phyloP scores from a whole-genome alignment of 305 asterid species.

The Euphrasia arctica region DNA sequence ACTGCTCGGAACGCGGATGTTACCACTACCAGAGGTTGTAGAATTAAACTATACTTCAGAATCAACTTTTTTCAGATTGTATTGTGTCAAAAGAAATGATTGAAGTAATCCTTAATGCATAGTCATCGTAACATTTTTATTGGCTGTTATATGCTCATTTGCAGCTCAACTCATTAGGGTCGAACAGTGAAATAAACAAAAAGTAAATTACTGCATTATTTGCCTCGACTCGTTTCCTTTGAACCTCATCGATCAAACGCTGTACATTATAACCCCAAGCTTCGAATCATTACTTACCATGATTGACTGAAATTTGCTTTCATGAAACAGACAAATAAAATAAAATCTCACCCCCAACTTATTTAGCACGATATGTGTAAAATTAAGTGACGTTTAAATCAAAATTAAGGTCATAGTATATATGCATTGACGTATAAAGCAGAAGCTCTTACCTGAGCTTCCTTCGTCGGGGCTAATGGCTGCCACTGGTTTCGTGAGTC shows the following conservation, averaged over 20 bases:
- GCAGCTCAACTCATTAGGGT: background rate
- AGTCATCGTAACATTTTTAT: background rate
- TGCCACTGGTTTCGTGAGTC: constrained; percentile 76
- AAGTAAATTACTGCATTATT: background rate
- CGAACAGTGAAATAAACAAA: background rate
- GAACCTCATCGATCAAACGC: background rate
- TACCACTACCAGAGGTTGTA: constrained; percentile 9
- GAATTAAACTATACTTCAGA: background rate
- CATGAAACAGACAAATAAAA: background rate
- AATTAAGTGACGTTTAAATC: constrained; percentile 14
- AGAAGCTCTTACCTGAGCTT: constrained; percentile 74
- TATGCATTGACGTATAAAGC: constrained; percentile 14
- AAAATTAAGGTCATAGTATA: constrained; percentile 17
- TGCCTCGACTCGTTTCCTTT: background rate
- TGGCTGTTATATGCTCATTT: background rate
- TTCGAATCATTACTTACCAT: background rate
- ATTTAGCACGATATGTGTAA: constrained; percentile 18
- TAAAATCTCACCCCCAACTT: background rate
- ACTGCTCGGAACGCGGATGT: background rate
- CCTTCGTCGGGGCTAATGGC: constrained; percentile 96
- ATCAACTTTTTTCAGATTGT: background rate
- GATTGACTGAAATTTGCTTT: background rate
- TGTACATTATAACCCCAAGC: background rate
- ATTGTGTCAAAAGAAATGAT: constrained; percentile 1
- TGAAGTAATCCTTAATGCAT: background rate